Evolutionary conservation across 2,329 filamentous ascomycete genomes (phyloP).

Genomic region (Diplodia corticola): DNA sequence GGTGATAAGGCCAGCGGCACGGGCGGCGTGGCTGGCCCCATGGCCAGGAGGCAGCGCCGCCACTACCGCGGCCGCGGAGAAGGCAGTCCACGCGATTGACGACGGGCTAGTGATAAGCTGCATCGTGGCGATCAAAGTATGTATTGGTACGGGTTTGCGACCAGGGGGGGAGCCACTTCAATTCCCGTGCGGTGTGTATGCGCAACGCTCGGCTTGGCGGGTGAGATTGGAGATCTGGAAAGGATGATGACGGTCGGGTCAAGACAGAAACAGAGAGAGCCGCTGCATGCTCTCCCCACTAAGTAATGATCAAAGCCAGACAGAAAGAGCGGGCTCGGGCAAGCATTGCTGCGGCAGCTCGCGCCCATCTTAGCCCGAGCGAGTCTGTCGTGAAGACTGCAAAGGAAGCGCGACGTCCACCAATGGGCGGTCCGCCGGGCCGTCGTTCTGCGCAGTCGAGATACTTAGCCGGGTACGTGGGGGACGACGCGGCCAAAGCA

Average conservation of each 20-base stretch:
- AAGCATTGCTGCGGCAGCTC: neutral
- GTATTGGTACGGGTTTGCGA: too few relatives aligned
- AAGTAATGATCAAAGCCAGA: neutral
- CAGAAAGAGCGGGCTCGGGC: neutral
- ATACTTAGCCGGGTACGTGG: conserved; percentile 2
- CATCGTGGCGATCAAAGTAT: neutral
- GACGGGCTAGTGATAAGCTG: neutral
- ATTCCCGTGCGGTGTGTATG: neutral
- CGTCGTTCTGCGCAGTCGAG: neutral
- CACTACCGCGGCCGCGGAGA: neutral
- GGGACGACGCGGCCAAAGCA: neutral
- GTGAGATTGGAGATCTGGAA: neutral
- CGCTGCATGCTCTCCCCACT: neutral
- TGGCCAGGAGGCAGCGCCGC: neutral
- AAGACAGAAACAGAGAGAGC: neutral
- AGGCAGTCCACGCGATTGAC: neutral
- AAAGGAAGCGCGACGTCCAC: neutral
- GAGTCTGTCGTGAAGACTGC: neutral
- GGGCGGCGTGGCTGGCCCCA: neutral
- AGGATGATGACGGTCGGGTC: neutral
- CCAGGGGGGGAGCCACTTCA: too few relatives aligned
- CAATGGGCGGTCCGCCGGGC: neutral
- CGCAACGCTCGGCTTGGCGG: neutral
- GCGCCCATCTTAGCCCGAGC: neutral
- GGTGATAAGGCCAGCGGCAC: too few relatives aligned